Base-by-base conservation (phyloP, 352 stramenopile genomes). In the Globisporangium polare region DNA sequence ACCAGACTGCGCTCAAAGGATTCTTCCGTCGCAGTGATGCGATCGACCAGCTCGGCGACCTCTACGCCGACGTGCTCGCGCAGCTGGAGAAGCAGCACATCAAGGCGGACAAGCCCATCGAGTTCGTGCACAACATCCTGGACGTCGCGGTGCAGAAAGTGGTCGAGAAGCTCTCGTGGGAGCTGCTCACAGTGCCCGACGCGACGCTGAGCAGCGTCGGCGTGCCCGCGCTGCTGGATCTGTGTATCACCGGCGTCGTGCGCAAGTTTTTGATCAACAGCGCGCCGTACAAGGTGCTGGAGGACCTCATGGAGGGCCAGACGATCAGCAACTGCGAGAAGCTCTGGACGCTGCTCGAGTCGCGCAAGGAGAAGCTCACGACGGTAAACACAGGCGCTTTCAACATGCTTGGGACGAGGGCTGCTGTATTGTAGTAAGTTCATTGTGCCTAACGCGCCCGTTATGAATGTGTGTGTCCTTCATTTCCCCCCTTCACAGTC, bases 231-330 rank as follows among this genome's bases (percentile, higher is more conserved):
- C 71, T 95, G 5, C 68, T 95, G 49, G 86, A 95, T 46, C 54
- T 95, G 53, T 95, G 84, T 51, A 94, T 94, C 59, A 76, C 77
- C 13, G 86, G 86, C n/a, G 86, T 91, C 27, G 70, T 62, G 29
- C 71, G 72, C n/a, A 75, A 86, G 10, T 78, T 79, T 41, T 60
- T 95, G 51, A 58, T 88, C 39, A 83, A 80, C 63, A 89, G 74
- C 66, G 83, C 85, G 24, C 83, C 86, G 13, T 95, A 95, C 72
- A 90, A 92, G 58, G 71, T 95, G 46, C 73, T 95, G 27, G 86
- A 94, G 51, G 83, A 95, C 66, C 68, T 95, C 35, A 91, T 94
- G 83, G 86, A 95, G 52, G 79, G 83, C 3, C 86, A 95, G 65
- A 94, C 84, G 22, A 92, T 95, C 63, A 78, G 63, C 65, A 90